These are phyloP conservation scores for Boletus sp. DNA, from an alignment of 768 basidiomycete genomes.

Conservation along the genomic window DNA sequence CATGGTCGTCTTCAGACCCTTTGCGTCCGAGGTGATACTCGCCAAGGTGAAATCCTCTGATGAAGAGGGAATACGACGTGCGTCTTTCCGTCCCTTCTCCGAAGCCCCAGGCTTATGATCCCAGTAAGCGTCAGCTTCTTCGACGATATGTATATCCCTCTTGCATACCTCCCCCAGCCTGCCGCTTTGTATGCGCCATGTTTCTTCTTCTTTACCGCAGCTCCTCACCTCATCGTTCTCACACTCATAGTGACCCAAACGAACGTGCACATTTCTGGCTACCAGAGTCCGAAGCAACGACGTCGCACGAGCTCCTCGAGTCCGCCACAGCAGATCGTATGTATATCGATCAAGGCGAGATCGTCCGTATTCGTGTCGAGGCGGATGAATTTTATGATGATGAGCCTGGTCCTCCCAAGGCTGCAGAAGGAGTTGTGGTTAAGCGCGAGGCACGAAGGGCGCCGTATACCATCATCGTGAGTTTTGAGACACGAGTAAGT, in stretches of 20 bases:
- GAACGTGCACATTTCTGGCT: slow-evolving; percentile 86
- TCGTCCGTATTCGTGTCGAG: slow-evolving; percentile 76
- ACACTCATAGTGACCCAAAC: slow-evolving; percentile 61
- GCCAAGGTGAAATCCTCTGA: slow-evolving; percentile 89
- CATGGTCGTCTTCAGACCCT: slow-evolving; percentile 89
- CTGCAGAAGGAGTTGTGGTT: slow-evolving; percentile 63
- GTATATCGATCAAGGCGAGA: slow-evolving; percentile 78
- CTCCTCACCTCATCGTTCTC: not conserved
- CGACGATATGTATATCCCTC: slow-evolving; percentile 87
- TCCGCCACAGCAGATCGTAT: slow-evolving; percentile 63
- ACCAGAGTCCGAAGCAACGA: slow-evolving; percentile 53
- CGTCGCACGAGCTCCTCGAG: slow-evolving; percentile 63
- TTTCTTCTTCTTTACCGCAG: not conserved
- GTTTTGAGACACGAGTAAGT: slow-evolving; percentile 18
- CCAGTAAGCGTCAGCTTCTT: slow-evolving; percentile 90
- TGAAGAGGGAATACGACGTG: slow-evolving; percentile 80
- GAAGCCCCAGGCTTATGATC: not conserved
- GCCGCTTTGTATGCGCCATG: slow-evolving; percentile 62
- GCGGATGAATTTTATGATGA: slow-evolving; percentile 83
- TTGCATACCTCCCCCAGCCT: slow-evolving; percentile 76
- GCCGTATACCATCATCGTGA: slow-evolving; percentile 70
- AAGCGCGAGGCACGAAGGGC: slow-evolving; percentile 48
- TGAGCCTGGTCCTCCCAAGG: slow-evolving; percentile 81
- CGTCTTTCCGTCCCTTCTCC: slow-evolving; percentile 26
- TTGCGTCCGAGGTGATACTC: slow-evolving; percentile 83